Evolutionary conservation across 2,329 filamentous ascomycete genomes (phyloP), one percentile per base, ranked within the genome.

Genomic region (Uncinocarpus reesii): DNA sequence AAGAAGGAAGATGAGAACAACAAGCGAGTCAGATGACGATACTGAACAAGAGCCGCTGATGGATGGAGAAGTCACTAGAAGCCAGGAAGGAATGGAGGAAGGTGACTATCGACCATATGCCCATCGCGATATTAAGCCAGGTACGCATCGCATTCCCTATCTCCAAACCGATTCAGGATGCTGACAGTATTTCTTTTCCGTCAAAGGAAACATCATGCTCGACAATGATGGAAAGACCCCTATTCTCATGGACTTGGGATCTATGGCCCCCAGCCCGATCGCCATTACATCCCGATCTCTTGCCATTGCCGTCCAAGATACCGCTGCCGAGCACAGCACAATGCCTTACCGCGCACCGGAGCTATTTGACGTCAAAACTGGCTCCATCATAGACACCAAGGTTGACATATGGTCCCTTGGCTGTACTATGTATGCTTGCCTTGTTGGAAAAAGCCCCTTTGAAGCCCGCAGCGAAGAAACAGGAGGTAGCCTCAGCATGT

Each of bases 271-370:
- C 15, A 88, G 86, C 1, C 92, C 92, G 1, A 86, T 87, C 49
- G 79, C 86, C 21, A 90, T 96, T 57, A 94, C 90, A 3, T 92
- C 86, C 15, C 83, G 90, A 52, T 93, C 87, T 2, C 76, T 93
- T 47, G 92, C 92, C 37, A 79, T 98, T 41, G 86, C 89, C 46
- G 85, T 94, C 29, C 92, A 96, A 69, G 92, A 98, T 66, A 85
- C 80, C 34, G 92, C 92, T 18, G 92, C 90, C 47, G 92, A 98
- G 66, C 90, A 96, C 73, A 90, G 83, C 55, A 98, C 92, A 34
- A 96, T 98, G 90, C 89, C 92, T 0, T 98, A 98, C 70, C 87
- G 92, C 51, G 92, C 92, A 1, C 92, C 92, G 0, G 92, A 98
- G 68, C 81, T 98, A 52, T 98, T 98, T 67, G 92, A 98, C 65